Evolutionary conservation across 768 basidiomycete species (phyloP).

Genomic region (Trametes maxima): DNA sequence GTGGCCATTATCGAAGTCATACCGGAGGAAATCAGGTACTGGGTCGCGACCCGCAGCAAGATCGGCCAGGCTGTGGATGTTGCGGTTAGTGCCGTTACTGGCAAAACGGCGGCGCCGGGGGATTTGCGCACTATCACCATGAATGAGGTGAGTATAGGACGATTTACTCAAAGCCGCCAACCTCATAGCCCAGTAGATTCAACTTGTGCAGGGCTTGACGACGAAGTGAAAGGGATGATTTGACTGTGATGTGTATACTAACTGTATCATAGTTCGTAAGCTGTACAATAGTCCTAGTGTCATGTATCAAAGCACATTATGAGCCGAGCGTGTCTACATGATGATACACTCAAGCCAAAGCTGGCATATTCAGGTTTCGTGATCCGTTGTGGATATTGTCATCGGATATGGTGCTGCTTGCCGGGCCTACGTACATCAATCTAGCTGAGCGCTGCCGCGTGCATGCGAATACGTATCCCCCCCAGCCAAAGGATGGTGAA

Average conservation of each 20-base stretch:
- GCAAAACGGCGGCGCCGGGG: slow-evolving; percentile 68
- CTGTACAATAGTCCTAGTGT: no score
- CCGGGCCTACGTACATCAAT: no score
- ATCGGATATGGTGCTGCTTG: no score
- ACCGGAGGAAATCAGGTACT: slow-evolving; percentile 83
- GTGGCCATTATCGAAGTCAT: slow-evolving; percentile 78
- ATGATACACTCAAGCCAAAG: no score
- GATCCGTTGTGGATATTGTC: no score
- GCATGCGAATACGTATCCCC: no score
- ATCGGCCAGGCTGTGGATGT: slow-evolving; percentile 63
- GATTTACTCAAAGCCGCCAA: not conserved
- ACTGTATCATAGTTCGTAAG: not conserved
- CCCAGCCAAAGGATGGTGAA: no score
- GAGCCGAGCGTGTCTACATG: no score
- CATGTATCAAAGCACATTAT: no score
- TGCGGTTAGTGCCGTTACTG: slow-evolving; percentile 59
- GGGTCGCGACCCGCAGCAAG: slow-evolving; percentile 63
- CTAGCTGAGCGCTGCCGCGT: no score
- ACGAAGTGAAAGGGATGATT: slow-evolving; percentile 13
- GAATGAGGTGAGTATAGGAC: slow-evolving; percentile 56
- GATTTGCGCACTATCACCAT: slow-evolving; percentile 75
- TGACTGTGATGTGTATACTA: not conserved
- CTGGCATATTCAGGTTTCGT: no score
- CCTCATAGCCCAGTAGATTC: slow-evolving; percentile 12
- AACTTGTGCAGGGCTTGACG: slow-evolving; percentile 27